Evolutionary conservation across 1,284 basidiomycete species (phyloP).

Genomic region (Trichosporon sp.): DNA sequence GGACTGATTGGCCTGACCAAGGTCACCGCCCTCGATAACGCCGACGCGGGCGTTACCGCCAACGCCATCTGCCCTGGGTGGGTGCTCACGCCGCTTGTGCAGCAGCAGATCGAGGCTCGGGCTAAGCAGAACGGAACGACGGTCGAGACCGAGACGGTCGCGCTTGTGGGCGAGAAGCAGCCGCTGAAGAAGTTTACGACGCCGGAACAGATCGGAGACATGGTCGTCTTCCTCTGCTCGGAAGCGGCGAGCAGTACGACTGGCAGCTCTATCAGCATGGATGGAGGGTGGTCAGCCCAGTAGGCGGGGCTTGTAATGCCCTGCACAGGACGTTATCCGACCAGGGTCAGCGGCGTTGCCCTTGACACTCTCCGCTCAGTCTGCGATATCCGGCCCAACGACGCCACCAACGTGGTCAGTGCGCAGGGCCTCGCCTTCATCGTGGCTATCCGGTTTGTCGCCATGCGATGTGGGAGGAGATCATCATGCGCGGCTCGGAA

Average conservation of each 20-base stretch:
- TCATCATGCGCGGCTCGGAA: too few species aligned
- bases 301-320: too few species aligned
- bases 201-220: constrained; percentile 6
- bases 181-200: constrained; percentile 8
- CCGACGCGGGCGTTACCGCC: constrained; percentile 8
- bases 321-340: too few species aligned
- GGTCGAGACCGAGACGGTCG: background rate
- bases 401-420: too few species aligned
- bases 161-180: constrained; percentile 11
- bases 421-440: too few species aligned
- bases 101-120: constrained; percentile 6
- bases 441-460: too few species aligned
- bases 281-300: constrained; percentile 10
- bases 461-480: too few species aligned
- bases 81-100: constrained; percentile 11
- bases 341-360: too few species aligned
- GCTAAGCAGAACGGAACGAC: background rate
- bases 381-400: too few species aligned
- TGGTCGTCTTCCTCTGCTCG: constrained; percentile 8
- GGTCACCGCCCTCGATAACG: constrained; percentile 10
- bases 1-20: constrained; percentile 13
- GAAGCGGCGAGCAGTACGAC: constrained; percentile 6
- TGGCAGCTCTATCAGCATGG: background rate
- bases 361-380: too few species aligned
- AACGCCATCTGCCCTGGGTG: constrained; percentile 16